Evolutionary conservation across 805 yeast species (phyloP), one percentile per base, ranked within the genome.

Genomic region (Brettanomyces nanus): DNA sequence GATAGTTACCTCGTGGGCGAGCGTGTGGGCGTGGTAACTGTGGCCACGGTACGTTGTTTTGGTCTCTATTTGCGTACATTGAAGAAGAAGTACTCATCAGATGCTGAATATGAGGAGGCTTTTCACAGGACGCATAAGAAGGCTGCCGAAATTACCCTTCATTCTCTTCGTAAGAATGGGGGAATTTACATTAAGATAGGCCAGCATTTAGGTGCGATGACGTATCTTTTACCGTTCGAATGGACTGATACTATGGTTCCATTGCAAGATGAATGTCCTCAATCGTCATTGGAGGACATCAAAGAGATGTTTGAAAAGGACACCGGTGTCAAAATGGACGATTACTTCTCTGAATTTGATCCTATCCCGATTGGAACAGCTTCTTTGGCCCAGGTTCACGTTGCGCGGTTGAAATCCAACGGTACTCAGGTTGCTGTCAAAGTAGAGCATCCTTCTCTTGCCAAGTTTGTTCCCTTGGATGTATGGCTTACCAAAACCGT

Each of bases 161-260:
- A 64, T 31, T 96, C 97, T 0, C 61, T 92, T 26, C 87, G 85
- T 53, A 66, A 65, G 22, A 92, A 92, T 53, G 97, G 95, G 14
- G 98, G 98, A 1, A 71, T 92, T 6, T 92, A 80, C 58, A 92
- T 92, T 58, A 92, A 92, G 58, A 64, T 92, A 31, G 98, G 99
- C 10, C 98, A 92, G 57, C 98, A 92, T 54, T 65, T 92, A 10
- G 74, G 89, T 29, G 97, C 97, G 0, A 70, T 92, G 73, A 85
- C 96, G 1, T 92, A 92, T 59, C 63, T 92, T 23, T 64, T 92
- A 35, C 98, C 99, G 0, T 66, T 64, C 4, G 96, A 92, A 60
- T 92, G 99, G 99, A 90, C 97, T 1, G 76, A 77, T 13, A 80
- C 97, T 0, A 92, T 92, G 95, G 69, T 80, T 25, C 95, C 96